Percentiles rank a stretch among this genome's conserved stretches.
phyloP scores from a whole-genome alignment of 345 rosid genomes.

The Viola odorata region DNA sequence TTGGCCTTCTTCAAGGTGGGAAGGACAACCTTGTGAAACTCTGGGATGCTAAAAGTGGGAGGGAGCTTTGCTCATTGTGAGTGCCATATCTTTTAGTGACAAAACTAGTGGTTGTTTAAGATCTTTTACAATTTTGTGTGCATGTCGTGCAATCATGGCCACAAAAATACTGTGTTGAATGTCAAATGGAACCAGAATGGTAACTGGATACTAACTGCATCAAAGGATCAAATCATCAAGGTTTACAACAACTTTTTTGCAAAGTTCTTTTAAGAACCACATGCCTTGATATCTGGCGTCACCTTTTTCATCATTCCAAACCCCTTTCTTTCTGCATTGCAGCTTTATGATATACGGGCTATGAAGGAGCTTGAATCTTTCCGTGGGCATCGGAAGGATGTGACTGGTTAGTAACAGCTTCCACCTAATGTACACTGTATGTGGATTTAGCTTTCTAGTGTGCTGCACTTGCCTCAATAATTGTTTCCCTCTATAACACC shows the following conservation, averaged over 20 bases:
- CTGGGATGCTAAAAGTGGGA: constrained; percentile 96
- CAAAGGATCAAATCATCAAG: constrained; percentile 96
- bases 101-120: background rate
- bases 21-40: constrained; percentile 95
- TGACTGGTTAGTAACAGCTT: constrained; percentile 66
- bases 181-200: constrained; percentile 99
- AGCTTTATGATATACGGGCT: constrained; percentile 96
- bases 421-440: background rate
- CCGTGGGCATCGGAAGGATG: constrained; percentile 92
- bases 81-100: constrained; percentile 21
- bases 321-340: constrained; percentile 1
- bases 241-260: constrained; percentile 21
- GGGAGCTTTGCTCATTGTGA: constrained; percentile 92
- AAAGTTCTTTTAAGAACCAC: too few species aligned
- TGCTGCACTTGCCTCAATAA: background rate
- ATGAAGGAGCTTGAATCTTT: constrained; percentile 99
- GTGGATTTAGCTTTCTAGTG: constrained; percentile 2
- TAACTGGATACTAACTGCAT: constrained; percentile 92
- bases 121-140: background rate
- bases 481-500: too few species aligned
- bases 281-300: constrained; percentile 1
- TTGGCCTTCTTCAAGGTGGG: constrained; percentile 55
- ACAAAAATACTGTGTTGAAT: constrained; percentile 90
- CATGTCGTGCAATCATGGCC: constrained; percentile 74
- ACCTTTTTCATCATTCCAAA: background rate